Percentiles rank a stretch among this genome's conserved stretches.
Evolutionary conservation across 116 monocot species (phyloP).

Genomic region (Trichopus zeylanicus): DNA sequence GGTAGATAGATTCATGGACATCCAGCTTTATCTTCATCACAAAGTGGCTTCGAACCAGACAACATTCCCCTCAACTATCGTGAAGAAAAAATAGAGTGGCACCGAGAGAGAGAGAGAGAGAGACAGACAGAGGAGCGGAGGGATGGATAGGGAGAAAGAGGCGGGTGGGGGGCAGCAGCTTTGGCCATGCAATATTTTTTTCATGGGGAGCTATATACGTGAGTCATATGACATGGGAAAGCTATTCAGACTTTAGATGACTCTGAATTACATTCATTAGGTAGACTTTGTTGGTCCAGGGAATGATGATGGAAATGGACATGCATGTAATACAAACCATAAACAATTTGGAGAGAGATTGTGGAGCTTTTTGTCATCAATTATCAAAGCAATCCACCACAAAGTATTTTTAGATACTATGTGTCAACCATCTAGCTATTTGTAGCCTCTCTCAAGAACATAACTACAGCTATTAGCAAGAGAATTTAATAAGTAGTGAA

Average conservation of each 20-base stretch:
- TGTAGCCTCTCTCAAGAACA: too few species aligned
- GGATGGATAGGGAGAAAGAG: background rate
- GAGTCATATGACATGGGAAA: background rate
- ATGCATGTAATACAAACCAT: background rate
- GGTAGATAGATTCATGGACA: background rate
- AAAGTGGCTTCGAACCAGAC: slow-evolving; percentile 5
- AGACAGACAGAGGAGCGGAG: background rate
- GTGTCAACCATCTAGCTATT: background rate
- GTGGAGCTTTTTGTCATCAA: background rate
- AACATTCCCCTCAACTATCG: slow-evolving; percentile 2
- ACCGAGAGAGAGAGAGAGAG: background rate
- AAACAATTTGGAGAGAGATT: background rate
- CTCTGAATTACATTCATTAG: too few species aligned
- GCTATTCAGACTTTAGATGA: background rate
- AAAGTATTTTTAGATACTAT: background rate
- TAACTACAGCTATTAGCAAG: too few species aligned
- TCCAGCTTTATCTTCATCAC: background rate
- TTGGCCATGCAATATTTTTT: background rate
- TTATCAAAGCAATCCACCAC: background rate
- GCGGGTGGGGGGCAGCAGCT: background rate
- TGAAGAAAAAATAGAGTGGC: background rate
- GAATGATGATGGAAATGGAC: background rate
- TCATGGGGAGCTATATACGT: too few species aligned
- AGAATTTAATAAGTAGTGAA: too few species aligned
- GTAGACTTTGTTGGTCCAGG: background rate